Evolutionary conservation across 306 rosid genomes (phyloP), one percentile per base, ranked within the genome.

Genomic region (Glycine latifolia): DNA sequence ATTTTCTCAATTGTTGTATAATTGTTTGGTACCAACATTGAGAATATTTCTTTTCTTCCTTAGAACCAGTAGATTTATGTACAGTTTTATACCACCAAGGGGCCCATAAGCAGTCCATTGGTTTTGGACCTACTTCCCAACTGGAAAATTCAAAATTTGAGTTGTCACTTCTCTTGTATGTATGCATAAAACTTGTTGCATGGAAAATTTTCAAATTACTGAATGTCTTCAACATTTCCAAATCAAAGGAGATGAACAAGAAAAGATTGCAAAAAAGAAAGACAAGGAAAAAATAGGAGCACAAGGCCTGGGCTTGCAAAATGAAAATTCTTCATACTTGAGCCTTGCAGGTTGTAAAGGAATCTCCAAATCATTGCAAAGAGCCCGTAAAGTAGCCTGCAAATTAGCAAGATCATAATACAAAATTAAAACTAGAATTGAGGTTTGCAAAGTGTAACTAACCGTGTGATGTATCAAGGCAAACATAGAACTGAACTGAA

Each of bases 101-200:
- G 65, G 91, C 93, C 98, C 98, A 93, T 67, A 88, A 49, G 71
- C 98, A 94, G 88, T 93, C 97, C 74, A 91, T 46, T 77, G 91
- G 86, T 84, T 91, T 93, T 39, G 92, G 89, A 73, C 98, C 97
- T 79, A 94, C 91, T 84, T 90, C 92, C 98, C 97, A 91, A 76
- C 98, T 93, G 90, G 76, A 62, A 81, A n/a, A 43, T 66, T 86
- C 10, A 16, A 63, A 59, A 58, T 6, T 31, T 3, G n/a, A 79
- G 61, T 66, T 49, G 69, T 74, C 71, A 79, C 68, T 85, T 80
- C 82, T 68, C 78, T 78, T 75, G 65, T 16, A 54, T 37, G 71
- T 55, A 47, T 33, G 67, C 60, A 70, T 73, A 86, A 75, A 53
- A 47, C 10, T 14, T 60, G 66, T n/a, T 46, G 66, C 39, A 66